Conservation (phyloP, 768 basidiomycete species). For the Dacryopinax primogenitus region DNA sequence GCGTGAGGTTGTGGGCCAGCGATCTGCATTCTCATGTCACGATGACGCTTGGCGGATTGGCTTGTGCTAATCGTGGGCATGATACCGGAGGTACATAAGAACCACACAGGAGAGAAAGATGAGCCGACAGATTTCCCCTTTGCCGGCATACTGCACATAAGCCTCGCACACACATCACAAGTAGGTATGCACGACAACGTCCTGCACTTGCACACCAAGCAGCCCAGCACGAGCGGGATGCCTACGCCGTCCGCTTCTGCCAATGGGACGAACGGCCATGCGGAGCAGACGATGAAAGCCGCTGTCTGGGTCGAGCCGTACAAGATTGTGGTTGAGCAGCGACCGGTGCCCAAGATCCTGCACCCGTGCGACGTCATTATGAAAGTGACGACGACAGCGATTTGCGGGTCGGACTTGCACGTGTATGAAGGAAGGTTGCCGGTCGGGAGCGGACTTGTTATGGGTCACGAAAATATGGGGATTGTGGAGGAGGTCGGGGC, state of each 20-base stretch:
- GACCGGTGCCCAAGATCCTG: conserved; percentile 11
- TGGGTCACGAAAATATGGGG: conserved; percentile 39
- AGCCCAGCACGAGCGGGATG: background rate
- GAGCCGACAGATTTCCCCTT: background rate
- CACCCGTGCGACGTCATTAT: conserved; percentile 14
- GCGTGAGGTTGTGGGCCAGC: too few species aligned
- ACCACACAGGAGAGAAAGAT: background rate
- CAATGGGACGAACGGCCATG: background rate
- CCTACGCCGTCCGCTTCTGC: background rate
- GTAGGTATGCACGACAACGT: conserved; percentile 3
- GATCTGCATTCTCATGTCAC: too few species aligned
- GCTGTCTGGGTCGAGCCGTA: conserved; percentile 1
- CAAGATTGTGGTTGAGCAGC: background rate
- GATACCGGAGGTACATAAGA: conserved; percentile 2
- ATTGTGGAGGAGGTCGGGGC: conserved; percentile 12
- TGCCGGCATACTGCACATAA: background rate
- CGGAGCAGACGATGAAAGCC: background rate
- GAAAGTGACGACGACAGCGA: conserved; percentile 16
- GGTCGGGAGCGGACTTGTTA: conserved; percentile 38
- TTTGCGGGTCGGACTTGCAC: conserved; percentile 23
- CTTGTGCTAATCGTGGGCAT: too few species aligned
- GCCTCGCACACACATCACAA: background rate
- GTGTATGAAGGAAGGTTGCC: conserved; percentile 31
- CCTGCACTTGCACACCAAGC: conserved; percentile 3
- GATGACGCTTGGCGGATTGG: too few species aligned